Evolutionary conservation across 2,329 filamentous ascomycete genomes (phyloP).

Genomic region (Dactylellina drechsleri): DNA sequence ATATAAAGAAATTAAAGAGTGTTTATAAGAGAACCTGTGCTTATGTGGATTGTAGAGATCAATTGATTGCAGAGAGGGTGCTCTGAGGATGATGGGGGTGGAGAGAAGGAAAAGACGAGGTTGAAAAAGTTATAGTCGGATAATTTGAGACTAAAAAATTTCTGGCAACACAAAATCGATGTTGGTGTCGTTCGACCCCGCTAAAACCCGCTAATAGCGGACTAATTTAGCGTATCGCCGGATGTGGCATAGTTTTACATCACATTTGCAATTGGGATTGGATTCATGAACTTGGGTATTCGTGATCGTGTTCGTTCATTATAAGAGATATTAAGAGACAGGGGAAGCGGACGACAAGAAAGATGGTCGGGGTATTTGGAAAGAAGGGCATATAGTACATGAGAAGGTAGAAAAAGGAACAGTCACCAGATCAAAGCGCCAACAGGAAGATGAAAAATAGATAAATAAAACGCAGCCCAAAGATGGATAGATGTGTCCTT

Average conservation of each 20-base stretch:
- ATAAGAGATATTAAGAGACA: conserved; percentile 6
- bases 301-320: conserved; percentile 33
- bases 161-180: conserved; percentile 30
- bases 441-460: neutral
- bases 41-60: neutral
- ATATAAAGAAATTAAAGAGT: neutral
- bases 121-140: conserved; percentile 13
- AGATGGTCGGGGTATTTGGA: conserved; percentile 22
- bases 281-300: neutral
- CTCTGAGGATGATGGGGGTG: neutral
- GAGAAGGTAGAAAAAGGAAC: conserved; percentile 8
- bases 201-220: too few species aligned
- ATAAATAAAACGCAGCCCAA: neutral
- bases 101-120: conserved; percentile 5
- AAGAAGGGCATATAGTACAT: conserved; percentile 24
- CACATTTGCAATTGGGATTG: neutral
- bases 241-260: conserved; percentile 2
- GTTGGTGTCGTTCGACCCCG: neutral
- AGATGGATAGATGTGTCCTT: neutral
- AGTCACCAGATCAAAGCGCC: conserved; percentile 12
- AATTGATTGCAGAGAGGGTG: neutral
- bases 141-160: conserved; percentile 24
- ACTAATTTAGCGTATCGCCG: conserved; percentile 2
- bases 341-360: neutral
- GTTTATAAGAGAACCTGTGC: neutral